These are phyloP conservation scores for Odontarrhena argentea DNA, from an alignment of 345 rosid species.

Conservation along the genomic window DNA sequence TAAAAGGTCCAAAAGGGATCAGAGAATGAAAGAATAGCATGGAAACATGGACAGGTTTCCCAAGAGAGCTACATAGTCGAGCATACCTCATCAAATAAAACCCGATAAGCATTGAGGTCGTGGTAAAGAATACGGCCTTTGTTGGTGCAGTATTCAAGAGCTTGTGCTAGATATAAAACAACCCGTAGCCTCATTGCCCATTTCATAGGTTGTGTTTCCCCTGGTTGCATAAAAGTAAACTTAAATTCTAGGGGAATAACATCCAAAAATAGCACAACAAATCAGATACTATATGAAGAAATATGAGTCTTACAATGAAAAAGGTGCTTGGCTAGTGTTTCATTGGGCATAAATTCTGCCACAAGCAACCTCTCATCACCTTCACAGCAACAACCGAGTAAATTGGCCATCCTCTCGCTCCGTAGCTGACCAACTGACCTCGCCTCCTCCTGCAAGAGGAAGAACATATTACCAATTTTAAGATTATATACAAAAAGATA, in stretches of 20 bases:
- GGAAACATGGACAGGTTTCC: slow-evolving; percentile 8
- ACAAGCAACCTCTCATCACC: slow-evolving; percentile 87
- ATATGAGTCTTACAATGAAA: slow-evolving; percentile 65
- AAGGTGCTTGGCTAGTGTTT: slow-evolving; percentile 92
- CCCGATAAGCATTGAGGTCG: slow-evolving; percentile 91
- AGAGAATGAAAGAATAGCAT: slow-evolving; percentile 23
- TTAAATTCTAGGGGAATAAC: background rate
- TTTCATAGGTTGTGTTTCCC: slow-evolving; percentile 96
- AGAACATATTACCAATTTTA: slow-evolving; percentile 23
- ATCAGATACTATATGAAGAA: background rate
- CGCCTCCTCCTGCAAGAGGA: slow-evolving; percentile 72
- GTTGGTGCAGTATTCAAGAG: slow-evolving; percentile 87
- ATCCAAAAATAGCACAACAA: slow-evolving; percentile 14
- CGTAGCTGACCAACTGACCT: slow-evolving; percentile 85
- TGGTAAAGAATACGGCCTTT: slow-evolving; percentile 87
- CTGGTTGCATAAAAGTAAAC: slow-evolving; percentile 42
- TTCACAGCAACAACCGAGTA: slow-evolving; percentile 89
- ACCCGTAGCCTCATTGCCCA: slow-evolving; percentile 98
- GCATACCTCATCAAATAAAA: slow-evolving; percentile 84
- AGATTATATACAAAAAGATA: background rate
- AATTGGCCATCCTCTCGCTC: slow-evolving; percentile 73
- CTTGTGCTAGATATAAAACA: slow-evolving; percentile 89
- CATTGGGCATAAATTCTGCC: slow-evolving; percentile 88
- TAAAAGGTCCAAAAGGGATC: slow-evolving; percentile 29
- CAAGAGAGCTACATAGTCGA: slow-evolving; percentile 23